Evolutionary conservation across 2,329 filamentous ascomycete species (phyloP), one percentile per base, ranked within the genome.

Genomic region (Lojkania enalia): DNA sequence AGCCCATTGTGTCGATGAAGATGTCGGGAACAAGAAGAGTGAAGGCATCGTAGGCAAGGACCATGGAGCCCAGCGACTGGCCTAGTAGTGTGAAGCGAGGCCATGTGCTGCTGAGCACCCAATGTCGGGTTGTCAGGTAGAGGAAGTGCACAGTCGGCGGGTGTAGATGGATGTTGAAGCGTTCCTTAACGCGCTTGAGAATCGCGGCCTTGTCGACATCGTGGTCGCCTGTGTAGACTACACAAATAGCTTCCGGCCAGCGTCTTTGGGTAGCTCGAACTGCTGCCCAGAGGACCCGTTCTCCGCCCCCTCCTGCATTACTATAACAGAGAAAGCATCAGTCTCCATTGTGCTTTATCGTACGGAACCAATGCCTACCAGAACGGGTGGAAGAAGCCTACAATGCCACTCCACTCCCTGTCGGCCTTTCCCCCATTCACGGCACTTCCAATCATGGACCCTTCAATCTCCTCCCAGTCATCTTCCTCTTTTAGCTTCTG

Each of bases 1-100:
- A 99, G 51, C 94, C 94, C 91, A 99, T 96, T 2, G 94, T 99
- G 65, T 99, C 94, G 58, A 99, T 79, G 67, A 97, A 96, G 40
- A 97, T 81, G 67, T 99, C 94, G 0, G 94, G 94, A 0, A 92
- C 88, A 2, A 97, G 78, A 2, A 96, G 81, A n/a, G 83, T 86
- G 67, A 99, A 94, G 9, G 92, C 92, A 63, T 99, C 92, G 78
- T 89, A 94, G 19, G 88, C 91, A 42, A 99, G 78, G 20, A 96
- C 67, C 35, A 99, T 65, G 4, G 91, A 96, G 31, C 94, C 94
- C 3, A 97, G 64, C 2, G 90, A 95, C 69, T 99, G 94, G n/a
- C 92, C 91, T 3, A 96, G 77, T 3, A 99, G 82, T 0, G 94
- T 99, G 71, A 97, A 94, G 62, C 84, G 86, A 13, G 92, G 91